Conservation (phyloP, 2,329 filamentous ascomycete species). For the Claviceps purpurea region DNA sequence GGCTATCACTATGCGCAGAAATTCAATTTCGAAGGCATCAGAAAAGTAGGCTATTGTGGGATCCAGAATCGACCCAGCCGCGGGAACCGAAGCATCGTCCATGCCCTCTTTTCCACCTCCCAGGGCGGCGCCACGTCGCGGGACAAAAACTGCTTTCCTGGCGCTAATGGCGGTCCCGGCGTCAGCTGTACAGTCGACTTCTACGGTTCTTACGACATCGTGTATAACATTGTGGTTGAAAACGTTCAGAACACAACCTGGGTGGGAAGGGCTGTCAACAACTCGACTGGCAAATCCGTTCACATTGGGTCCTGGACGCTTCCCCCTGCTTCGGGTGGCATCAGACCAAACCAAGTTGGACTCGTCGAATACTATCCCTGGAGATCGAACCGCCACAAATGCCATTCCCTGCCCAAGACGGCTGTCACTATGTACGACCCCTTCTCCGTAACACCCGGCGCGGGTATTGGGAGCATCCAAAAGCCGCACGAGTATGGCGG, state of each 20-base stretch:
- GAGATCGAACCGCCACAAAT: background rate
- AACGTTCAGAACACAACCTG: background rate
- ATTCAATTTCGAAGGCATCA: slow-evolving; percentile 7
- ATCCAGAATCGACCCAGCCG: background rate
- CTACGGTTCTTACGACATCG: background rate
- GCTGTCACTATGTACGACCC: background rate
- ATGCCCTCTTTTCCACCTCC: background rate
- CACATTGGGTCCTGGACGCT: background rate
- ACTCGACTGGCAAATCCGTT: background rate
- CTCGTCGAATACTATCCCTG: background rate
- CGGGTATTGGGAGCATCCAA: background rate
- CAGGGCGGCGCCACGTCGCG: background rate
- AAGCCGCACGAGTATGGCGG: background rate
- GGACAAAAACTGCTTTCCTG: background rate
- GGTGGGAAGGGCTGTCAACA: background rate
- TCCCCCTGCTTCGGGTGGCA: background rate
- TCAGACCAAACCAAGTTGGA: background rate
- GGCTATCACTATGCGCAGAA: slow-evolving; percentile 15
- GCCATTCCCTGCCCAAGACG: background rate
- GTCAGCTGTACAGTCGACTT: background rate
- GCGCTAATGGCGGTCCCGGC: background rate
- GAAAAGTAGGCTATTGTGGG: background rate
- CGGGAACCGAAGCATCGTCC: background rate
- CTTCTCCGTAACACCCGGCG: background rate
- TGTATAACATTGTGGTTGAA: background rate